Conservation (phyloP, 495 filamentous ascomycete genomes). For the Neurospora sp. region DNA sequence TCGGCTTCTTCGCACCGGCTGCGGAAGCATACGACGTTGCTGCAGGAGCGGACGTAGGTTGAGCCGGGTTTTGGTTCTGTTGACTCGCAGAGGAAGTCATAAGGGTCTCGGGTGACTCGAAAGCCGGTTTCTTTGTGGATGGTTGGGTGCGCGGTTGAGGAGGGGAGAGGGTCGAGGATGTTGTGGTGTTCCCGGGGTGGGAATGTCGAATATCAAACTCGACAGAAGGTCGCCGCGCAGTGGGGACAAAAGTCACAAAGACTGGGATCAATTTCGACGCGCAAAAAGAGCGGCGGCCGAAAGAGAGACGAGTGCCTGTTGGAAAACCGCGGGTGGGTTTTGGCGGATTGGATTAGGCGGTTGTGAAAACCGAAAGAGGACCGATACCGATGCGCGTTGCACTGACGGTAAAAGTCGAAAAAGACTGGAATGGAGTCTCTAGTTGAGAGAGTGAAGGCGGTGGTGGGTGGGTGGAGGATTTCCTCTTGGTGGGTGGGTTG, state of each 20-base stretch:
- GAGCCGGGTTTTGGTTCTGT: conserved; percentile 42
- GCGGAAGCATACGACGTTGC: conserved; percentile 64
- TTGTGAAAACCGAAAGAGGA: conserved; percentile 6
- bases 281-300: conserved; percentile 8
- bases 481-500: neutral
- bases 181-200: conserved; percentile 4
- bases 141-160: conserved; percentile 8
- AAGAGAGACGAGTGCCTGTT: conserved; percentile 12
- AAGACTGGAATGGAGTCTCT: conserved; percentile 9
- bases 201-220: conserved; percentile 26
- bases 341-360: conserved; percentile 4
- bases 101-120: conserved; percentile 28
- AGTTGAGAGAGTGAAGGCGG: conserved; percentile 17
- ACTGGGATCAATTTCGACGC: neutral
- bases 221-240: conserved; percentile 10
- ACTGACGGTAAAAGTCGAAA: conserved; percentile 1
- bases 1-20: conserved; percentile 64
- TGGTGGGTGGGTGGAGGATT: conserved; percentile 1
- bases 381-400: neutral
- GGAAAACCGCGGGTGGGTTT: conserved; percentile 3
- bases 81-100: conserved; percentile 46
- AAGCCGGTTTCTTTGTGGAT: conserved; percentile 17
- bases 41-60: conserved; percentile 49
- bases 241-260: neutral
- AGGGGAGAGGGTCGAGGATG: conserved; percentile 4